Evolutionary conservation across 177 flowering plant genomes (phyloP).

Genomic region (Vitis hybrid): DNA sequence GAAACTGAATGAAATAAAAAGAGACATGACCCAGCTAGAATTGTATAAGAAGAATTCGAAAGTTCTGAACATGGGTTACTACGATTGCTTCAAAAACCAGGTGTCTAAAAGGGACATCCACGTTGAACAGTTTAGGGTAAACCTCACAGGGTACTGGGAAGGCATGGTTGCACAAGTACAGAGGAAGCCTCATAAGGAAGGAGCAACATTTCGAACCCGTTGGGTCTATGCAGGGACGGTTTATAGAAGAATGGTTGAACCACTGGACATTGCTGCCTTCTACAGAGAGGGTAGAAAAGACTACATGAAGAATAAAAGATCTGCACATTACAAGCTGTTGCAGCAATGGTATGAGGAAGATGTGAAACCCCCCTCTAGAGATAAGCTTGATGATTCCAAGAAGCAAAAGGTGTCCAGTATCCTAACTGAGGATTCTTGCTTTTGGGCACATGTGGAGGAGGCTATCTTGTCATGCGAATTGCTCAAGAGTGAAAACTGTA

Average conservation of each 20-base stretch:
- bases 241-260: constrained; percentile 57
- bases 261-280: constrained; percentile 53
- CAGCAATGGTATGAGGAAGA: constrained; percentile 38
- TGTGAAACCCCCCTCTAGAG: constrained; percentile 1
- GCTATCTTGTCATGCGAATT: constrained; percentile 27
- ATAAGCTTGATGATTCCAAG: not conserved
- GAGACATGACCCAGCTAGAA: constrained; percentile 38
- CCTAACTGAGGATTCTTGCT: constrained; percentile 53
- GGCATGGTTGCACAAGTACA: constrained; percentile 31
- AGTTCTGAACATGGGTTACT: constrained; percentile 32
- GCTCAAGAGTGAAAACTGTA: constrained; percentile 11
- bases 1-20: constrained; percentile 34
- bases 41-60: constrained; percentile 49
- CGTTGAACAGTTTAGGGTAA: constrained; percentile 14
- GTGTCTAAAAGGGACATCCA: constrained; percentile 1
- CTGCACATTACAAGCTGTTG: constrained; percentile 30
- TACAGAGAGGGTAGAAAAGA: constrained; percentile 19
- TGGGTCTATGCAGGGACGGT: constrained; percentile 42
- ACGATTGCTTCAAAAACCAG: constrained; percentile 37
- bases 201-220: constrained; percentile 14
- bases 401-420: constrained; percentile 3
- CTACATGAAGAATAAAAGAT: constrained; percentile 29
- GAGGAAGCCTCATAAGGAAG: constrained; percentile 36
- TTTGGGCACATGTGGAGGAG: constrained; percentile 59
- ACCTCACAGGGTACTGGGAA: constrained; percentile 42